Conservation (phyloP, 805 yeast species). For the Debaryomyces castellii region DNA sequence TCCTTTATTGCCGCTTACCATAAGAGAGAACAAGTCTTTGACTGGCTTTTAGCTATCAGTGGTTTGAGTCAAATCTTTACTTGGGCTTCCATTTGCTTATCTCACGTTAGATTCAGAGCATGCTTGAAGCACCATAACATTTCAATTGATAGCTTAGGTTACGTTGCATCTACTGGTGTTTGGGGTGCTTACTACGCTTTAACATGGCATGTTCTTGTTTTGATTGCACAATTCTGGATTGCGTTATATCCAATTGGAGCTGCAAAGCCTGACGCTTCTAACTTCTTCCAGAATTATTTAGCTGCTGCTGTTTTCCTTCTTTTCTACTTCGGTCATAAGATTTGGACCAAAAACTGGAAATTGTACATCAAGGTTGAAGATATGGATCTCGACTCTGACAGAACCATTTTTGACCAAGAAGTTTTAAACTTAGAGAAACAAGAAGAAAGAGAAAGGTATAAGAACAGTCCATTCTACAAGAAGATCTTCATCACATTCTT, state of each 20-base stretch:
- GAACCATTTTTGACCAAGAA: constrained; percentile 36
- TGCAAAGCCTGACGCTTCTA: constrained; percentile 22
- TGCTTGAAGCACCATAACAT: constrained; percentile 34
- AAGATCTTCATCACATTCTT: constrained; percentile 1
- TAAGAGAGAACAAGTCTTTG: constrained; percentile 39
- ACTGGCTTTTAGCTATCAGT: constrained; percentile 42
- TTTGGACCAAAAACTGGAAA: constrained; percentile 30
- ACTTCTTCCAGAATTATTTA: constrained; percentile 33
- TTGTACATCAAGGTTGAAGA: constrained; percentile 24
- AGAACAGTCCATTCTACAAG: constrained; percentile 14
- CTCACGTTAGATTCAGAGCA: constrained; percentile 41
- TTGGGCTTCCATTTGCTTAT: constrained; percentile 40
- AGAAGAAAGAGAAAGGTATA: constrained; percentile 21
- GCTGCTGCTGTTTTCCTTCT: constrained; percentile 32
- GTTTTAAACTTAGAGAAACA: constrained; percentile 29
- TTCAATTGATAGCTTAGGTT: constrained; percentile 29
- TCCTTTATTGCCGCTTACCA: constrained; percentile 42
- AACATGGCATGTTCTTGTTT: constrained; percentile 28
- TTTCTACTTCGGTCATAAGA: constrained; percentile 33
- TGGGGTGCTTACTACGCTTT: constrained; percentile 39
- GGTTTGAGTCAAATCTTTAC: constrained; percentile 44
- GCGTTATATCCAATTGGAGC: constrained; percentile 40
- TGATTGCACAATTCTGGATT: constrained; percentile 45
- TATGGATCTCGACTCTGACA: constrained; percentile 28
- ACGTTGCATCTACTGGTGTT: constrained; percentile 39